These are phyloP conservation scores for Entomortierella lignicola DNA, from an alignment of 192 early-diverging fungal species.

Conservation along the genomic window DNA sequence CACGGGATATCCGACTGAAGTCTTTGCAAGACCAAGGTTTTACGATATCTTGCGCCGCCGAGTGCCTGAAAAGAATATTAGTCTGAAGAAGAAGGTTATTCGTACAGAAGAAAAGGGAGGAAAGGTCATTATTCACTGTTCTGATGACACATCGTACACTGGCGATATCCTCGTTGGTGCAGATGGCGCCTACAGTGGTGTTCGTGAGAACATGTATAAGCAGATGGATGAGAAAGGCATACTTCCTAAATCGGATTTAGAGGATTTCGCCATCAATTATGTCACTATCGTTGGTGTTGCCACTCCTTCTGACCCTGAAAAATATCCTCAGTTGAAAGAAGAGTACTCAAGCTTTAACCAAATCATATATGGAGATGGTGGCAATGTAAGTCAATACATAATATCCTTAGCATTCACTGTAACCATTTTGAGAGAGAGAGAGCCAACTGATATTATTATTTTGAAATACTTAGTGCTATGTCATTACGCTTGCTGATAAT, in stretches of 20 bases:
- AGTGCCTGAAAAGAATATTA: not conserved
- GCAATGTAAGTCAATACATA: no score
- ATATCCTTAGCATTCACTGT: no score
- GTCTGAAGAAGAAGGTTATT: not conserved
- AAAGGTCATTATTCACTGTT: conserved; percentile 1
- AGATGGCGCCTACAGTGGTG: not conserved
- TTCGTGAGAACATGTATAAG: conserved; percentile 2
- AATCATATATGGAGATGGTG: no score
- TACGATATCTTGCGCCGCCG: not conserved
- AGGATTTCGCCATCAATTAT: not conserved
- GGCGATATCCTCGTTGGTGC: conserved; percentile 1
- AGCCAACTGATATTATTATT: no score
- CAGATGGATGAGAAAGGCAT: not conserved
- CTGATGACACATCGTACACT: not conserved
- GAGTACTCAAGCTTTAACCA: no score
- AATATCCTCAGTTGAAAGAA: no score
- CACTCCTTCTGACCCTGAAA: no score
- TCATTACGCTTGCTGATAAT: not conserved
- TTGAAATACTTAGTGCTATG: not conserved
- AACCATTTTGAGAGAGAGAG: no score
- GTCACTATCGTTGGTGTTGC: no score
- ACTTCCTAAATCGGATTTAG: not conserved
- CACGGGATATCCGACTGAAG: no score
- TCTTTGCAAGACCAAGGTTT: not conserved
- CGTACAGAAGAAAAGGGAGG: not conserved